Evolutionary conservation across 2,329 filamentous ascomycete genomes (phyloP).

Genomic region (Cercospora citrullina): DNA sequence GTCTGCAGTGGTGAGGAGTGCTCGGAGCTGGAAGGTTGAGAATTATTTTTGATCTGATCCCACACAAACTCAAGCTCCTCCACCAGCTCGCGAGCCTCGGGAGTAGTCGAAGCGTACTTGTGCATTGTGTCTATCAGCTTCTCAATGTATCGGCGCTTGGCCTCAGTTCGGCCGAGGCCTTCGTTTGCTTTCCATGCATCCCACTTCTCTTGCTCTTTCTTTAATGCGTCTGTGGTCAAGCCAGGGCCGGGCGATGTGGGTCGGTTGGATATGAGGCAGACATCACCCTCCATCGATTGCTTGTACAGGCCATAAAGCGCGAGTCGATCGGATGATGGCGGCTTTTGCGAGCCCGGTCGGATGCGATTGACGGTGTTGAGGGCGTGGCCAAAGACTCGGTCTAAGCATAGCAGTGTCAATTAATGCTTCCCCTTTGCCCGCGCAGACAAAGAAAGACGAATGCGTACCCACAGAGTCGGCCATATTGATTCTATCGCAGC

Average conservation of each 20-base stretch:
- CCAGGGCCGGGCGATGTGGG: constrained; percentile 50
- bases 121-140: constrained; percentile 97
- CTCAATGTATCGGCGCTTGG: constrained; percentile 90
- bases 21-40: constrained; percentile 36
- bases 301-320: constrained; percentile 98
- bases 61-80: constrained; percentile 97
- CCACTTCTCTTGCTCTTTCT: constrained; percentile 52
- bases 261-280: constrained; percentile 88
- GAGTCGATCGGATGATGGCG: constrained; percentile 79
- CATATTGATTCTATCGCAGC: constrained; percentile 24
- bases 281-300: constrained; percentile 97
- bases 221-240: constrained; percentile 27
- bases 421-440: not conserved
- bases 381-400: constrained; percentile 97
- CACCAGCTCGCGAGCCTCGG: constrained; percentile 83
- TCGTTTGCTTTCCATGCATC: constrained; percentile 93
- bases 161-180: constrained; percentile 81
- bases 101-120: constrained; percentile 80
- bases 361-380: constrained; percentile 99
- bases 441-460: not conserved
- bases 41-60: constrained; percentile 89
- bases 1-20: constrained; percentile 34
- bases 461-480: constrained; percentile 36
- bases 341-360: constrained; percentile 85
- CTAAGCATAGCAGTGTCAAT: constrained; percentile 49